Base-by-base conservation (phyloP, 495 filamentous ascomycete species). In the Ascodesmis nigricans region DNA sequence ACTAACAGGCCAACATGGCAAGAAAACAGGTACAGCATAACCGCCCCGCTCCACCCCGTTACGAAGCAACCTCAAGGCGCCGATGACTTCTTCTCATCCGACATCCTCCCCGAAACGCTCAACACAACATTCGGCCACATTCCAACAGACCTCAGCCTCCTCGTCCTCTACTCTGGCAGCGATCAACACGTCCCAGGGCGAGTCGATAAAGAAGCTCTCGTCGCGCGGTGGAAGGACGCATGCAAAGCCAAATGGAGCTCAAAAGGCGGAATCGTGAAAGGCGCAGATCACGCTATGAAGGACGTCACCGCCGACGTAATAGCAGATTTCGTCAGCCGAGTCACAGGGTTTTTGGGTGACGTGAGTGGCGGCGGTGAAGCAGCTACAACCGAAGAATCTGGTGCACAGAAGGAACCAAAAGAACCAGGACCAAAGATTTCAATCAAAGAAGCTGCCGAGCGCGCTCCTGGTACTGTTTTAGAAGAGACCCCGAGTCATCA, bases 21-120 rank as follows among this genome's bases (percentile, higher is more conserved):
- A 5, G 11, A n/a, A 5, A 6, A 30, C 21, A 40, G 42, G 38
- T 45, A 41, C 25, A 34, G 30, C 10, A 25, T 47, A 15, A 35
- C 42, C 3, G 41, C 37, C 7, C 41, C 44, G 13, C 28, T 43
- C 15, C 32, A 36, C 23, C 26, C 31, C 2, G 29, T 29, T 5
- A 35, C 32, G 9, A 33, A 37, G 10, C 37, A 36, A 4, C 31
- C 38, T 19, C 62, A 58, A 3, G 74, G 78, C 8, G 72, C 73
- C 30, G 84, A 97, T 55, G 87, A 95, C 53, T 75, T 76, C 42
- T 97, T 93, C 57, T 78, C 73, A 38, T 75, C 75, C 4, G 78
- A 84, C 52, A 56, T 91, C 29, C 49, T 53, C 0, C 71, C 78
- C 30, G 54, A 65, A 31, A 53, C 62, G 34, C 53, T 82, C 27